phyloP scores from a whole-genome alignment of 2,329 filamentous ascomycete genomes.

The Huntiella decipiens region DNA sequence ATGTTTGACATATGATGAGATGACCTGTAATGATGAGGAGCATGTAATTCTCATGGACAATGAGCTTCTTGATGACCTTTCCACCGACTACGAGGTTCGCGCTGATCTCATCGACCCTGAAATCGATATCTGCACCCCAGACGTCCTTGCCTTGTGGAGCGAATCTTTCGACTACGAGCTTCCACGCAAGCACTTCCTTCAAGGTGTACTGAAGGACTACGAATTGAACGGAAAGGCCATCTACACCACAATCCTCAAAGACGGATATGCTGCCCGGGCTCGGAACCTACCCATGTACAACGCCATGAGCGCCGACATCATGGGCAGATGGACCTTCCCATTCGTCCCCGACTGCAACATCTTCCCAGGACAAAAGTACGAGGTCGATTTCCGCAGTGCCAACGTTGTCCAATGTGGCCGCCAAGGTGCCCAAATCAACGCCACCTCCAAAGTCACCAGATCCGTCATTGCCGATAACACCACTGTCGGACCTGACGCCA shows the following conservation, averaged over 20 bases:
- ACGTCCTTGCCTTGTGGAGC: constrained; percentile 85
- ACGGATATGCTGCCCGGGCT: constrained; percentile 73
- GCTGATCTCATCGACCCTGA: constrained; percentile 82
- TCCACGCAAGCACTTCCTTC: constrained; percentile 71
- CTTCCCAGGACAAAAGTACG: constrained; percentile 57
- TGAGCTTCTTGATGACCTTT: constrained; percentile 52
- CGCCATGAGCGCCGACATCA: constrained; percentile 68
- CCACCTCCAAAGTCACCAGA: constrained; percentile 49
- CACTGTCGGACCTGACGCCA: constrained; percentile 51
- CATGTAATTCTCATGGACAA: constrained; percentile 56
- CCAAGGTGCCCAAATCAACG: constrained; percentile 47
- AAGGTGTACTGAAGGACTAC: constrained; percentile 87
- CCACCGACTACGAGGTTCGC: constrained; percentile 59
- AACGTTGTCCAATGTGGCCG: constrained; percentile 39
- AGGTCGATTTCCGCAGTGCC: constrained; percentile 32
- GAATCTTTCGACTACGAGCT: constrained; percentile 96
- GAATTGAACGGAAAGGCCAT: constrained; percentile 96
- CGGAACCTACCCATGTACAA: constrained; percentile 80
- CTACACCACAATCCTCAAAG: constrained; percentile 66
- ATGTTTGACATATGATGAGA: constrained; percentile 88
- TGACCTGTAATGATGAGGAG: constrained; percentile 47
- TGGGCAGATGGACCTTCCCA: constrained; percentile 73
- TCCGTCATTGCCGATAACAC: constrained; percentile 63
- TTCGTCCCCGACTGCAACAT: constrained; percentile 80
- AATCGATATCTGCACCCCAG: constrained; percentile 93